Conservation (phyloP, 2,329 filamentous ascomycete genomes). For the Colletotrichum chrysophilum region DNA sequence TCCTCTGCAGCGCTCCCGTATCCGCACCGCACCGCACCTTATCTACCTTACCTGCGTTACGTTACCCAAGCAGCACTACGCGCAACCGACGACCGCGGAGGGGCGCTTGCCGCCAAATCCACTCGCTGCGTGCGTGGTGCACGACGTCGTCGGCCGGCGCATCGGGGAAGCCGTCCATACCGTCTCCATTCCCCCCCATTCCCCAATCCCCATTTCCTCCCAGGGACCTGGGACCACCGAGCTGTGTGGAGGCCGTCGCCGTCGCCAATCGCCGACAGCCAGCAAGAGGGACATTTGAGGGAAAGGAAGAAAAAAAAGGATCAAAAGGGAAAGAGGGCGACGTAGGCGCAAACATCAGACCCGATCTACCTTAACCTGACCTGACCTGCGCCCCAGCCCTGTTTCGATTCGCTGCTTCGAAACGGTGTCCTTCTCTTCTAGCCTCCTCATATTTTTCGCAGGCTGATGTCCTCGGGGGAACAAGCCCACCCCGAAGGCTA, state of each 20-base stretch:
- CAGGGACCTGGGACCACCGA: neutral
- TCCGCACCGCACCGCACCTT: neutral
- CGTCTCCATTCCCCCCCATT: neutral
- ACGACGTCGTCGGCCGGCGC: conserved; percentile 7
- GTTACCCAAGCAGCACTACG: neutral
- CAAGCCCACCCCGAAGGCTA: neutral
- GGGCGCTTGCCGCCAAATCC: neutral
- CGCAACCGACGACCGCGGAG: neutral
- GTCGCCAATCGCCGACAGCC: neutral
- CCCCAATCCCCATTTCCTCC: neutral
- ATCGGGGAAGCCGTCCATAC: conserved; percentile 17
- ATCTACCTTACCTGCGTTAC: neutral
- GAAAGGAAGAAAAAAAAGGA: neutral
- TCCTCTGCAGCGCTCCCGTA: neutral
- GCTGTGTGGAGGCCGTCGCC: neutral
- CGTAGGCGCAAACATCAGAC: neutral
- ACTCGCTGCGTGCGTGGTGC: neutral
- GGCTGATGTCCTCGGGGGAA: neutral
- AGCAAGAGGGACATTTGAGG: neutral
- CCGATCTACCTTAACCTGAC: neutral
- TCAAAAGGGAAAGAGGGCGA: neutral
- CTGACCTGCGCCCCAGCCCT: conserved; percentile 6
- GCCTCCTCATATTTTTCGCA: neutral
- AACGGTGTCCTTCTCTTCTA: neutral
- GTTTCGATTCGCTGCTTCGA: conserved; percentile 2